Percentiles rank a stretch among this genome's conserved stretches.
phyloP scores from a whole-genome alignment of 768 basidiomycete species.

The Mycena capillaripes region DNA sequence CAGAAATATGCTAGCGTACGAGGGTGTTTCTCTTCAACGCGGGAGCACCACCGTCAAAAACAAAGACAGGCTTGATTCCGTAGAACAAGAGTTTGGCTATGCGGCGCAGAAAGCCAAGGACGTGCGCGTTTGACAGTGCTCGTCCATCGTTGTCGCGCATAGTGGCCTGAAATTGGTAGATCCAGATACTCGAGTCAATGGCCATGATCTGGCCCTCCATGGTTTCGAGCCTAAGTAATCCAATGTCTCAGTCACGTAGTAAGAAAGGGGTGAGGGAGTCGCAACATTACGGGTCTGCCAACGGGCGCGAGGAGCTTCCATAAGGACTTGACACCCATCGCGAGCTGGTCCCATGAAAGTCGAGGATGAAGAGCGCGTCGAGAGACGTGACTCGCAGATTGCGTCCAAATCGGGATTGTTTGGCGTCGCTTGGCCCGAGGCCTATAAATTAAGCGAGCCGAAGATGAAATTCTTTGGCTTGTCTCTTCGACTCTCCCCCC shows the following conservation, averaged over 20 bases:
- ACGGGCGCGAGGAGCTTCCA: constrained; percentile 96
- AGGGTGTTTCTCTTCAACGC: constrained; percentile 90
- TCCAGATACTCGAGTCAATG: constrained; percentile 99
- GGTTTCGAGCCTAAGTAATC: constrained; percentile 88
- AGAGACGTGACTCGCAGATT: constrained; percentile 21
- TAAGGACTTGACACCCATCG: constrained; percentile 97
- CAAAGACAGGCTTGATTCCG: constrained; percentile 98
- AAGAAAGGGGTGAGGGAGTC: constrained; percentile 45
- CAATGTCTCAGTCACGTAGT: constrained; percentile 23
- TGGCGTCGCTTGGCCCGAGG: not conserved
- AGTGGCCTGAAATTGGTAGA: constrained; percentile 99
- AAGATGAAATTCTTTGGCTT: not conserved
- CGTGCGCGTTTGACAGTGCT: constrained; percentile 92
- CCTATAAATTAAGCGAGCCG: not conserved
- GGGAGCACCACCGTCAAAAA: constrained; percentile 98
- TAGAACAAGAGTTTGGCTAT: constrained; percentile 97
- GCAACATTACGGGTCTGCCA: constrained; percentile 90
- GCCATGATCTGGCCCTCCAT: constrained; percentile 96
- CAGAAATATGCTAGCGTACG: constrained; percentile 57
- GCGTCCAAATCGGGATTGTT: not conserved
- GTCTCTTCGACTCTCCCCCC: not conserved
- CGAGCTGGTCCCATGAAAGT: constrained; percentile 20
- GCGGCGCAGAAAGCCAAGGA: constrained; percentile 90
- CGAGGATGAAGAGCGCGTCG: constrained; percentile 7
- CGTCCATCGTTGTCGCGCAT: constrained; percentile 98